A percentile compares a stretch with the other conserved stretches of the same genome.
These are phyloP conservation scores for Ceratocystiopsis minuta DNA, from an alignment of 2,329 filamentous ascomycete genomes.

Conservation along the genomic window DNA sequence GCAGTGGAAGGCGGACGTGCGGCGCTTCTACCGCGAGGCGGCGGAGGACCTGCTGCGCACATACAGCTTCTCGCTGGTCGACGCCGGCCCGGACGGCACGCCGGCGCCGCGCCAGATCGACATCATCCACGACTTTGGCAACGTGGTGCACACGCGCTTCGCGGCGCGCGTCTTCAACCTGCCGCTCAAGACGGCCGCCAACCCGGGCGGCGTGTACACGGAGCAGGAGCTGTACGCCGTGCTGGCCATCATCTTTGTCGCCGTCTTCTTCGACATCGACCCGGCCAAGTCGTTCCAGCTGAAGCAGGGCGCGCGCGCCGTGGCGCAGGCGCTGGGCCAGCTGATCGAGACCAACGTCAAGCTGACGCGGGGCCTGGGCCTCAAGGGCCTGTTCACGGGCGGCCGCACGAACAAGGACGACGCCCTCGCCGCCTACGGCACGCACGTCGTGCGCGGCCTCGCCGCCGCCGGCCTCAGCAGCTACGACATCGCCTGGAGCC, in stretches of 20 bases:
- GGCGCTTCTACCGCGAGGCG: slow-evolving; percentile 47
- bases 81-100: slow-evolving; percentile 26
- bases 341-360: slow-evolving; percentile 49
- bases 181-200: slow-evolving; percentile 44
- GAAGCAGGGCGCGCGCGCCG: slow-evolving; percentile 35
- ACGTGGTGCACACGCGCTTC: slow-evolving; percentile 47
- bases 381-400: slow-evolving; percentile 35
- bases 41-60: slow-evolving; percentile 42
- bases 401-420: slow-evolving; percentile 26
- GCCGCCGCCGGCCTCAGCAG: slow-evolving; percentile 32
- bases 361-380: slow-evolving; percentile 23
- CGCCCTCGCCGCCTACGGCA: slow-evolving; percentile 43
- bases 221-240: slow-evolving; percentile 42
- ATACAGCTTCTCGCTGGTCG: slow-evolving; percentile 43
- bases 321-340: slow-evolving; percentile 40
- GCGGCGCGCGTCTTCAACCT: slow-evolving; percentile 44
- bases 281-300: slow-evolving; percentile 48
- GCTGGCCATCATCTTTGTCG: slow-evolving; percentile 45
- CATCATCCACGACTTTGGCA: slow-evolving; percentile 51
- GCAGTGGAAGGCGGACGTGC: slow-evolving; percentile 43
- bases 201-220: slow-evolving; percentile 38
- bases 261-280: slow-evolving; percentile 50
- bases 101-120: slow-evolving; percentile 56
- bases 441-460: slow-evolving; percentile 7
- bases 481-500: slow-evolving; percentile 51